Evolutionary conservation across 73 alveolate species (phyloP).

Genomic region (Halteria grandinella): DNA sequence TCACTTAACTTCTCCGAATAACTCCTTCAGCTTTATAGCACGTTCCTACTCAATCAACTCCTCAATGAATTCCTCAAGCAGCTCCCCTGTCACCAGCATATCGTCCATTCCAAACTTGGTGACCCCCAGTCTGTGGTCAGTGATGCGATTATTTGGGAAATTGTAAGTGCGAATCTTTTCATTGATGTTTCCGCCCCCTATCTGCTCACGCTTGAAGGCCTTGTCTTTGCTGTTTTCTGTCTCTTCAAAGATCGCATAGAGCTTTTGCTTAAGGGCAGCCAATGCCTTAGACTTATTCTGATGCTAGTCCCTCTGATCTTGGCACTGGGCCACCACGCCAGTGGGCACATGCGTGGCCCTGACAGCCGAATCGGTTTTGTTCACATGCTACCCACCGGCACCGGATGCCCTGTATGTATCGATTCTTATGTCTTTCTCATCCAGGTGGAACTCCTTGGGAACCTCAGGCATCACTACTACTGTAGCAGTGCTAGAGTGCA

Average conservation of each 20-base stretch:
- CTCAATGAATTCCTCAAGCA: constrained; percentile 73
- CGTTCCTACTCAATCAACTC: constrained; percentile 50
- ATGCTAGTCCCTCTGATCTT: constrained; percentile 85
- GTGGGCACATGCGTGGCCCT: constrained; percentile 89
- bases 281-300: constrained; percentile 78
- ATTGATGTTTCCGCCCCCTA: constrained; percentile 85
- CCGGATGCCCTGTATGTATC: constrained; percentile 87
- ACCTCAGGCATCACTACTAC: constrained; percentile 86
- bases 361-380: constrained; percentile 86
- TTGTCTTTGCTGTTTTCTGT: constrained; percentile 44
- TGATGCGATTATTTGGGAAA: constrained; percentile 86
- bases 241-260: constrained; percentile 60
- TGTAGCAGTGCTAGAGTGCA: constrained; percentile 84
- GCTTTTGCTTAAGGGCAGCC: constrained; percentile 63
- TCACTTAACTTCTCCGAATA: no score
- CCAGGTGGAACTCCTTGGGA: constrained; percentile 70
- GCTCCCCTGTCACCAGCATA: constrained; percentile 80
- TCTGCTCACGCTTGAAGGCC: constrained; percentile 21
- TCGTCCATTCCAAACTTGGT: constrained; percentile 77
- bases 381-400: constrained; percentile 95
- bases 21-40: neutral
- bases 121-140: constrained; percentile 86
- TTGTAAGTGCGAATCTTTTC: constrained; percentile 91
- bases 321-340: constrained; percentile 75
- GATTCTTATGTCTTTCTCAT: constrained; percentile 78